phyloP scores from a whole-genome alignment of 176 grass and related monocot species.

The Alloteropsis semialata region DNA sequence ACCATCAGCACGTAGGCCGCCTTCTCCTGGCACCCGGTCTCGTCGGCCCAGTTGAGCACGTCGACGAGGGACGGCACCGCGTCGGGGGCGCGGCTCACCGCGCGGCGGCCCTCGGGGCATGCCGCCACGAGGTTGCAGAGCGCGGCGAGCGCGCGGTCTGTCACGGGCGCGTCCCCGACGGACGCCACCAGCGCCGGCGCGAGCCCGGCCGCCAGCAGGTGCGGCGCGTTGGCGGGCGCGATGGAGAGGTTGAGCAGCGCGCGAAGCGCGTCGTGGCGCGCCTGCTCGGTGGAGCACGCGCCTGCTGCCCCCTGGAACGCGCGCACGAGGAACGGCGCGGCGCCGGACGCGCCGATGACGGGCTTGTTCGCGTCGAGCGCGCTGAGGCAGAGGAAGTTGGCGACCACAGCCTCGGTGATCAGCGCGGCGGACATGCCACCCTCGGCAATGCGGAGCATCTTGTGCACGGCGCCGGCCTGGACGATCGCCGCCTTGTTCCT shows the following conservation, averaged over 20 bases:
- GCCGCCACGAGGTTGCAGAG: constrained; percentile 78
- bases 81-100: constrained; percentile 48
- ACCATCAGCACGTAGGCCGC: constrained; percentile 89
- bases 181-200: constrained; percentile 43
- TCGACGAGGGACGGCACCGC: constrained; percentile 60
- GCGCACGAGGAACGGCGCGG: constrained; percentile 49
- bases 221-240: constrained; percentile 46
- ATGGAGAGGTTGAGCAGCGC: constrained; percentile 88
- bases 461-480: constrained; percentile 85
- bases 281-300: constrained; percentile 30
- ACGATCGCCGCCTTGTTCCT: constrained; percentile 96
- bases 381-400: constrained; percentile 94
- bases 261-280: constrained; percentile 66
- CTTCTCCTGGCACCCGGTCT: constrained; percentile 86
- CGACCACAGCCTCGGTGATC: constrained; percentile 64
- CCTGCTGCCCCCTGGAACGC: constrained; percentile 46
- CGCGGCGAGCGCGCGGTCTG: constrained; percentile 64
- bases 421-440: not conserved
- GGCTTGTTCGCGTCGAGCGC: constrained; percentile 82
- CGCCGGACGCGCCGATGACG: constrained; percentile 76
- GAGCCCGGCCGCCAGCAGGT: constrained; percentile 64
- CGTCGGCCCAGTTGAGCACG: constrained; percentile 78
- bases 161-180: constrained; percentile 34
- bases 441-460: constrained; percentile 73
- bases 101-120: constrained; percentile 61